Evolutionary conservation across 257 asterid species (phyloP).

Genomic region (Asclepias syriaca): DNA sequence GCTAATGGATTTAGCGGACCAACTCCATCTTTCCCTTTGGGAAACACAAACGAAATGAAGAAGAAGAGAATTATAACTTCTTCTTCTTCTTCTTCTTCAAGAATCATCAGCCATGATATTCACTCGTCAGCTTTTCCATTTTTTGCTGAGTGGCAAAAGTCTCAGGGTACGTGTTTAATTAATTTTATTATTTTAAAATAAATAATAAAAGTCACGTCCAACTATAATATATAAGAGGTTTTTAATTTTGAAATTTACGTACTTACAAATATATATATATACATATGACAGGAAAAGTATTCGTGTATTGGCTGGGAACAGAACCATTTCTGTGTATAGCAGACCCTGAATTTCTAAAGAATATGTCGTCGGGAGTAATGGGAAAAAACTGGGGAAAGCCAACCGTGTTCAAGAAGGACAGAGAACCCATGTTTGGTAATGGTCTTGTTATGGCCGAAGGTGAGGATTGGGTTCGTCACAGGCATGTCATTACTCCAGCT

Average conservation of each 20-base stretch:
- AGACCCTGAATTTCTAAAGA: conserved; percentile 66
- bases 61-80: conserved; percentile 1
- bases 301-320: conserved; percentile 78
- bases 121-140: conserved; percentile 64
- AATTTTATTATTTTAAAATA: too few relatives aligned
- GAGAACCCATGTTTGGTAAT: conserved; percentile 85
- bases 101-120: conserved; percentile 45
- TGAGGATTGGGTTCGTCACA: conserved; percentile 87
- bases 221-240: too few relatives aligned
- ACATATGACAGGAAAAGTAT: conserved; percentile 65
- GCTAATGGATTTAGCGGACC: conserved; percentile 86
- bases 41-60: conserved; percentile 59
- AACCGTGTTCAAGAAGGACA: conserved; percentile 62
- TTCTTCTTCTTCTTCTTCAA: conserved; percentile 7
- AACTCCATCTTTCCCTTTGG: conserved; percentile 68
- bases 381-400: conserved; percentile 95
- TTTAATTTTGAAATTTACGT: background rate
- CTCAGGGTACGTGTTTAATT: conserved; percentile 41
- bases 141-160: conserved; percentile 68
- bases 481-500: conserved; percentile 80
- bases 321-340: conserved; percentile 87
- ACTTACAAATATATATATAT: too few relatives aligned
- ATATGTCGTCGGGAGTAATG: conserved; percentile 50
- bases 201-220: too few relatives aligned
- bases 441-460: conserved; percentile 88